Evolutionary conservation across 331 rosid genomes (phyloP), one percentile per base, ranked within the genome.

Genomic region (Rhamnella rubrinervis): DNA sequence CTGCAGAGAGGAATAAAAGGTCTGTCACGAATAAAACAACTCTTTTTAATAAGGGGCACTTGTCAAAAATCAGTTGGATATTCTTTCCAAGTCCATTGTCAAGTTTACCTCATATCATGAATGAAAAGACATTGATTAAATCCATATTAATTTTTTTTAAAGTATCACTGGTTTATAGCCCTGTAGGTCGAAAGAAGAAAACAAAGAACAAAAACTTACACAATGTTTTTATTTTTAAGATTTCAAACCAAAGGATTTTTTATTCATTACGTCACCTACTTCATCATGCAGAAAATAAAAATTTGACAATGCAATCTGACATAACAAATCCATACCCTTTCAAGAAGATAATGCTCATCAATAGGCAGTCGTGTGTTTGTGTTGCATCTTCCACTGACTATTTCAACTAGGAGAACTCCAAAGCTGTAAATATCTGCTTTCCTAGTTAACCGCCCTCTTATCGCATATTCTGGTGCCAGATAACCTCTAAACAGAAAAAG

Each of bases 401-500:
- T 87, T 78, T 95, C 97, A 59, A 86, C 71, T 44, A 95, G 89
- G 55, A 95, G 96, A 28, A 91, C 97, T 16, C 99, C 99, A 15
- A 87, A 95, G 68, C 99, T 83, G 79, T 95, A 95, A 49, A 95
- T 66, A 74, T 95, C 99, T 46, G 96, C 90, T 86, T 80, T 95
- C 67, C 93, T 72, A 6, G 97, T 95, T 66, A 95, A 78, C 67
- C 77, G 95, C 56, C 97, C 97, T n/a, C 90, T 80, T 44, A 95
- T 81, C 2, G 99, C 99, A 59, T 95, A 95, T 73, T 95, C 99
- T 0, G 99, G 99, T 17, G 99, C 99, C 78, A 95, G 68, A 81
- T 95, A 95, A 41, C 97, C 99, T 75, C 99, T 95, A 68, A 84
- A 82, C 50, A 70, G 51, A 62, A 76, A 26, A 65, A 77, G 23